Evolutionary conservation across 2,329 filamentous ascomycete species (phyloP).

Genomic region (Sclerotinia minor): DNA sequence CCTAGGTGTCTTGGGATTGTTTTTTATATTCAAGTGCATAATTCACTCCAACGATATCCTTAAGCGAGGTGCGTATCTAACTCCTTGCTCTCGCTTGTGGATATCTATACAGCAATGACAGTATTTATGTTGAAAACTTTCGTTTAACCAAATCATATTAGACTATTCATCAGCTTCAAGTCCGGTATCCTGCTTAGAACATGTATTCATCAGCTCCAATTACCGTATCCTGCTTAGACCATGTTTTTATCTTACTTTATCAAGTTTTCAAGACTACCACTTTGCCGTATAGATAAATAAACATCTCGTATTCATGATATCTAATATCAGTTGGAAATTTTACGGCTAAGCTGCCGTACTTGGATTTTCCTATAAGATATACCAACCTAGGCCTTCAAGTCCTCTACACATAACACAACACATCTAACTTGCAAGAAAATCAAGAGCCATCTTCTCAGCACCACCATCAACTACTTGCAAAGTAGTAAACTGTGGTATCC

Average conservation of each 20-base stretch:
- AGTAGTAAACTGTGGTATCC: no score
- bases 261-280: background rate
- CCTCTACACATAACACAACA: background rate
- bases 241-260: background rate
- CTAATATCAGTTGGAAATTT: background rate
- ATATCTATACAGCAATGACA: background rate
- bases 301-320: background rate
- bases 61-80: background rate
- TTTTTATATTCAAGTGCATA: no score
- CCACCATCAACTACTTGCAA: background rate
- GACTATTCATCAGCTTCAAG: no score
- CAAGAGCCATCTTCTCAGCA: background rate
- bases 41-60: background rate
- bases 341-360: background rate
- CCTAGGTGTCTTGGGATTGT: no score
- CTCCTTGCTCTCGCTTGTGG: background rate
- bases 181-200: background rate
- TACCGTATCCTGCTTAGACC: background rate
- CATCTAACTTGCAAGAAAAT: background rate
- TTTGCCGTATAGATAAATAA: background rate
- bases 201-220: background rate
- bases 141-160: background rate
- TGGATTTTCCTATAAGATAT: background rate
- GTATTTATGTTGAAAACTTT: background rate
- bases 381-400: no score